Percentiles rank a stretch among this genome's conserved stretches.
Evolutionary conservation across 331 rosid species (phyloP).

Genomic region (Acacia pycnantha): DNA sequence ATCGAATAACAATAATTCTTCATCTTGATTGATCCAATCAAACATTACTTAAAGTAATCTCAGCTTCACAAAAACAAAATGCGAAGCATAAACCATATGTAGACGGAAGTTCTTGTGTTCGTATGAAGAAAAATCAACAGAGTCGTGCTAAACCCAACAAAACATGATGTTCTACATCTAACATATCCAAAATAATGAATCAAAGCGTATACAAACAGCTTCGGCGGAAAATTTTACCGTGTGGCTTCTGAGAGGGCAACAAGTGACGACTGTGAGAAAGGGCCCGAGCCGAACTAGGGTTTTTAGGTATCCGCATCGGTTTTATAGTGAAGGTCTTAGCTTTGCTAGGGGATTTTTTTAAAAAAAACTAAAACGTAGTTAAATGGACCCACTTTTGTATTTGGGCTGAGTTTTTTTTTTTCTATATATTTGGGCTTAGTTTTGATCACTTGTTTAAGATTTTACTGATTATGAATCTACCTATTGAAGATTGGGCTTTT

Average conservation of each 20-base stretch:
- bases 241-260: slow-evolving; percentile 15
- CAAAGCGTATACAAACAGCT: background rate
- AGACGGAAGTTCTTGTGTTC: background rate
- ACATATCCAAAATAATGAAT: background rate
- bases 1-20: background rate
- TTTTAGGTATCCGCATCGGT: background rate
- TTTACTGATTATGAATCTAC: background rate
- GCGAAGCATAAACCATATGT: background rate
- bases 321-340: slow-evolving; percentile 14
- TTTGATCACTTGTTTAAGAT: background rate
- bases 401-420: background rate
- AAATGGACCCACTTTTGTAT: background rate
- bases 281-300: slow-evolving; percentile 22
- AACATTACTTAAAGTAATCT: background rate
- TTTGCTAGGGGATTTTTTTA: background rate
- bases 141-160: background rate
- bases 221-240: slow-evolving; percentile 31
- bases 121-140: background rate
- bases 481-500: background rate
- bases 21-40: background rate
- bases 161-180: background rate
- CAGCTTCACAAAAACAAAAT: background rate
- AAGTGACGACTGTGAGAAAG: background rate
- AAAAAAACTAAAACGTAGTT: background rate
- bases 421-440: background rate